phyloP scores from a whole-genome alignment of 352 stramenopile genomes.

The Globisporangium polare region DNA sequence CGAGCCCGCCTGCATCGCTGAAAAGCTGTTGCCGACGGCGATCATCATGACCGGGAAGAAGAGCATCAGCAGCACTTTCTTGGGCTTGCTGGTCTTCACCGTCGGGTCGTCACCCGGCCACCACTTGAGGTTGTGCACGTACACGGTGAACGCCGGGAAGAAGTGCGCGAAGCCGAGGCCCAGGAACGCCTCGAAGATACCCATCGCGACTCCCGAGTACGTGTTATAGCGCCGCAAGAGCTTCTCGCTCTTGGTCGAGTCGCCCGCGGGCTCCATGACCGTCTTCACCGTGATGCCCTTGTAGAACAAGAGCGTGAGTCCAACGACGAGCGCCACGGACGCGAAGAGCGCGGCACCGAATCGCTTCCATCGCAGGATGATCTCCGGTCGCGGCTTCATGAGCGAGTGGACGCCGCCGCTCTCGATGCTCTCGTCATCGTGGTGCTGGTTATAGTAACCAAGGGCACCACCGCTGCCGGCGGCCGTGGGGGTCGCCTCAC shows the following conservation, averaged over 20 bases:
- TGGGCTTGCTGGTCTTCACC: constrained; percentile 13
- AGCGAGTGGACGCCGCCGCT: background rate
- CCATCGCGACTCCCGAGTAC: constrained; percentile 21
- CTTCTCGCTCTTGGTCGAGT: constrained; percentile 16
- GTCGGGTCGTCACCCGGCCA: constrained; percentile 19
- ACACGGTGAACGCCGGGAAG: constrained; percentile 23
- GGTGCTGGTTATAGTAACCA: background rate
- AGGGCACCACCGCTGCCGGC: background rate
- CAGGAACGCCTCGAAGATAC: constrained; percentile 19
- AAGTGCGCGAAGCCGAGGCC: constrained; percentile 20
- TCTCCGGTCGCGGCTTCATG: constrained; percentile 15
- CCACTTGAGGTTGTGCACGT: constrained; percentile 26
- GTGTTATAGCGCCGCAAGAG: constrained; percentile 19
- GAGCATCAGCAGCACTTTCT: constrained; percentile 19
- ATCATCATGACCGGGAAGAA: constrained; percentile 22
- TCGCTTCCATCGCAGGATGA: constrained; percentile 20
- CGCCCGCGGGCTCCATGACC: constrained; percentile 10
- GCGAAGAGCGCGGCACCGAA: constrained; percentile 7
- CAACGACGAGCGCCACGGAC: constrained; percentile 7
- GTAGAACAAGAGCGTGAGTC: constrained; percentile 16
- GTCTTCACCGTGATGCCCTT: constrained; percentile 12
- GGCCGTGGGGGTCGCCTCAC: background rate
- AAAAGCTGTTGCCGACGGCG: constrained; percentile 21
- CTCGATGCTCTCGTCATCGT: background rate
- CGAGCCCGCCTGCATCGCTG: constrained; percentile 14